Evolutionary conservation across 2,329 filamentous ascomycete species (phyloP).

Genomic region (Amesomyces nigricolor): DNA sequence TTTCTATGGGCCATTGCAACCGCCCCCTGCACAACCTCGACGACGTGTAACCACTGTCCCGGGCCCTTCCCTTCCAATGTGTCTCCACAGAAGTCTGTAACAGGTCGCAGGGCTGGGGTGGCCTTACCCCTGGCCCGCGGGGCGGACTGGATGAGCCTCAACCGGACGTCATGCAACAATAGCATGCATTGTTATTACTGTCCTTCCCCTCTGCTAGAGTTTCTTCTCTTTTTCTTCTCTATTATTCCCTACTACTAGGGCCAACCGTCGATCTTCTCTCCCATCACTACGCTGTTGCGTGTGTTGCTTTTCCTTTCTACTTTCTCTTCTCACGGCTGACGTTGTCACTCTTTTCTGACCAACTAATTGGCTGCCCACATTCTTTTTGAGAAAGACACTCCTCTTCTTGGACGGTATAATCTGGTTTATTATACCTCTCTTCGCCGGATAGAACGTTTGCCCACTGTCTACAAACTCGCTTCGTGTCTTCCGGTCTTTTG

Average conservation of each 20-base stretch:
- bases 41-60: constrained; percentile 22
- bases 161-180: constrained; percentile 30
- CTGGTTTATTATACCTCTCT: constrained; percentile 32
- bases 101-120: constrained; percentile 36
- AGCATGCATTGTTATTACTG: constrained; percentile 36
- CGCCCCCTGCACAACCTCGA: constrained; percentile 13
- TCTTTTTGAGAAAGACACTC: constrained; percentile 41
- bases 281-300: constrained; percentile 29
- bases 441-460: constrained; percentile 14
- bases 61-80: constrained; percentile 24
- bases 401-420: constrained; percentile 33
- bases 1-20: constrained; percentile 4
- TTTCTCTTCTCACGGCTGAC: constrained; percentile 39
- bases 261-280: constrained; percentile 24
- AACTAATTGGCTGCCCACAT: constrained; percentile 52
- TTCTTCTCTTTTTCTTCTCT: constrained; percentile 26
- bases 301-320: constrained; percentile 32
- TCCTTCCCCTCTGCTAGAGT: constrained; percentile 27
- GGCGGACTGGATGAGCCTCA: constrained; percentile 33
- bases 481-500: constrained; percentile 17
- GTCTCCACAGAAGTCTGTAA: constrained; percentile 34
- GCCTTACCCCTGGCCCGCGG: constrained; percentile 30
- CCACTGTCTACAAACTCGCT: constrained; percentile 16
- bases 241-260: constrained; percentile 26
- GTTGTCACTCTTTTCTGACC: constrained; percentile 39